Evolutionary conservation across 2,329 filamentous ascomycete genomes (phyloP), one percentile per base, ranked within the genome.

Genomic region (Pseudophaeomoniella oleicola): DNA sequence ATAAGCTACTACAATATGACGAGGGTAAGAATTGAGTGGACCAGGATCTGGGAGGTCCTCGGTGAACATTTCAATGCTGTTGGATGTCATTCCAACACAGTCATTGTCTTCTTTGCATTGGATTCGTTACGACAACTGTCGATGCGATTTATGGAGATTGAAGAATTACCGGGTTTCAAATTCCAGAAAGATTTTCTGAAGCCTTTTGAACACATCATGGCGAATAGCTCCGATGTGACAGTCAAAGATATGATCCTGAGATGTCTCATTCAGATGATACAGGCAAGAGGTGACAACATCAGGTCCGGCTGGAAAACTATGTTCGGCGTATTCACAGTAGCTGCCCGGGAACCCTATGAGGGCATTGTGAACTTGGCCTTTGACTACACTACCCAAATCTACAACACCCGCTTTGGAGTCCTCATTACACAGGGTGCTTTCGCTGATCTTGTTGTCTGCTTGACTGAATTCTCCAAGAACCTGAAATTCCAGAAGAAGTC

Each of bases 1-100:
- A 96, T 98, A 58, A 93, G 85, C 56, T 94, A 94, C 59, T 98
- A 98, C 73, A 98, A 98, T 64, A 98, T 98, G 90, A 86, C 84
- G 40, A 78, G 90, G 67, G 88, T 98, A 22, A 81, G 90, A 50
- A 96, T 96, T 50, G 90, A 98, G 55, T 98, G 90, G 90, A 92
- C 82, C 10, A 88, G 81, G 49, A 94, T 98, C 41, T 99, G 90
- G 90, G 82, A 83, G 44, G 82, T 98, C 2, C 71, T 99, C n/a
- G 90, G 90, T 11, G 83, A 94, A 53, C 92, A 99, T 54, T 98
- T 99, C 68, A 96, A 96, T 56, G 80, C 87, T 44, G 90, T 98
- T 42, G 92, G 92, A 37, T 96, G 88, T 51, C 87, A 96, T 51
- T 83, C 80, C 50, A 98, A 98, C 60, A 94, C 90, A 10, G 81